A percentile compares a stretch with the other conserved stretches of the same genome.
These are phyloP conservation scores for Apiospora malaysiana DNA, from an alignment of 2,329 filamentous ascomycete species.

Conservation along the genomic window DNA sequence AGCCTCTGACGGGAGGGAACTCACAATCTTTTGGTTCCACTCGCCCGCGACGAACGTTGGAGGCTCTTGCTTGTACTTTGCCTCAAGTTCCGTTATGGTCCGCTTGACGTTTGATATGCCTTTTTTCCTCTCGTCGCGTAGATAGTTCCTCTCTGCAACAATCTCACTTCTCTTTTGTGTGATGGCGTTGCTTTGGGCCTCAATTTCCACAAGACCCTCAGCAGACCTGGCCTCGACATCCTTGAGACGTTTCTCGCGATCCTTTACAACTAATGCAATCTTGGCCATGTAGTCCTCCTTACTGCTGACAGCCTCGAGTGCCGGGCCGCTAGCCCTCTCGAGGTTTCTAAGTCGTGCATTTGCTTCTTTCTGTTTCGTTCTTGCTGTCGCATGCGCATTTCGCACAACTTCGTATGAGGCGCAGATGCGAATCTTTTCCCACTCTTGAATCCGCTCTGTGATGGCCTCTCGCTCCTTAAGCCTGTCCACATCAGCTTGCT, in stretches of 20 bases:
- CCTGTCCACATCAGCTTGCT: constrained; percentile 83
- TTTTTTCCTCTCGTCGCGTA: constrained; percentile 50
- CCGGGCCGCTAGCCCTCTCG: constrained; percentile 66
- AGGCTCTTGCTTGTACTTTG: constrained; percentile 65
- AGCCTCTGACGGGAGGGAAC: constrained; percentile 37
- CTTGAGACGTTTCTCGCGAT: constrained; percentile 60
- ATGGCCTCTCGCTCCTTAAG: constrained; percentile 77
- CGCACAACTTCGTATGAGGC: constrained; percentile 67
- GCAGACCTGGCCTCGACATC: constrained; percentile 59
- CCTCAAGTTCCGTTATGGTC: constrained; percentile 68
- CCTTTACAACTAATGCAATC: constrained; percentile 60
- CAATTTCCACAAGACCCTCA: constrained; percentile 42
- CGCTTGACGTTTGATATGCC: constrained; percentile 49
- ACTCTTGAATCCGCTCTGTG: constrained; percentile 65
- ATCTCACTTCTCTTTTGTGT: constrained; percentile 52
- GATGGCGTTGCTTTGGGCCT: constrained; percentile 48
- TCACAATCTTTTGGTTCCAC: constrained; percentile 76
- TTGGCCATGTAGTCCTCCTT: constrained; percentile 71
- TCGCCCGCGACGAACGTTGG: constrained; percentile 70
- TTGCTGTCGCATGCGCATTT: constrained; percentile 55
- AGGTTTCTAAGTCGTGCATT: constrained; percentile 64
- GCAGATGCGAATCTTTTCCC: constrained; percentile 70
- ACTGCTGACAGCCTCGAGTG: constrained; percentile 68
- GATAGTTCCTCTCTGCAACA: constrained; percentile 57
- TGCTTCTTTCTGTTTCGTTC: constrained; percentile 58